A percentile compares a stretch with the other conserved stretches of the same genome.
Evolutionary conservation across 441 rosid genomes (phyloP).

Genomic region (Euphorbia celastroides): DNA sequence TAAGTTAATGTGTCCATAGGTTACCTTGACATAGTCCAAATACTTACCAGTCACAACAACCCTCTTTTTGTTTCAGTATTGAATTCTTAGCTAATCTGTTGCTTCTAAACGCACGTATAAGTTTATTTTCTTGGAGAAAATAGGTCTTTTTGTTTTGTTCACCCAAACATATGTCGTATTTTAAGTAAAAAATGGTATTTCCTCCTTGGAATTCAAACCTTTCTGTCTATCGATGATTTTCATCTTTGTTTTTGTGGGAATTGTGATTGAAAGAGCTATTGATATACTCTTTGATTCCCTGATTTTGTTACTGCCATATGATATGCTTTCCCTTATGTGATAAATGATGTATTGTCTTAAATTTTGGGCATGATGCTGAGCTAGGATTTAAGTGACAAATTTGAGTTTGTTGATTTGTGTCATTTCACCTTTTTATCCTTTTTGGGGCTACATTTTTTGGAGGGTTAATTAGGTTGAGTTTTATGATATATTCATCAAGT

Average conservation of each 20-base stretch:
- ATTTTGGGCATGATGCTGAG: not conserved
- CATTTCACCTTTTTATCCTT: not conserved
- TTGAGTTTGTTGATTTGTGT: not conserved
- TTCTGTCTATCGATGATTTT: not conserved
- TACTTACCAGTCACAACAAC: not conserved
- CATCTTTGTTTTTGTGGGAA: not conserved
- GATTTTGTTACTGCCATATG: not conserved
- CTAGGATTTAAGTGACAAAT: not conserved
- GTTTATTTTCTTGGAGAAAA: not conserved
- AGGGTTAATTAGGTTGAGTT: not conserved
- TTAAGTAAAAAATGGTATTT: not conserved
- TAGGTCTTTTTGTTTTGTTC: not conserved
- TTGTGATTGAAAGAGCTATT: not conserved
- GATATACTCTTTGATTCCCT: not conserved
- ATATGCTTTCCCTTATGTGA: not conserved
- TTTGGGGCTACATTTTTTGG: not conserved
- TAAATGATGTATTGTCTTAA: not conserved
- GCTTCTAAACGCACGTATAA: not conserved
- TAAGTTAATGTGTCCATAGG: not conserved
- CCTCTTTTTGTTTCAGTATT: not conserved
- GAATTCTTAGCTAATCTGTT: not conserved
- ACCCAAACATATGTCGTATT: not conserved
- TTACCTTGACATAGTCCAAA: not conserved
- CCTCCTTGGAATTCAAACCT: not conserved
- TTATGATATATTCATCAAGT: not conserved